A percentile compares a stretch with the other conserved stretches of the same genome.
Conservation (phyloP, 2,329 filamentous ascomycete genomes). For the Calcarisporium arbuscula region DNA sequence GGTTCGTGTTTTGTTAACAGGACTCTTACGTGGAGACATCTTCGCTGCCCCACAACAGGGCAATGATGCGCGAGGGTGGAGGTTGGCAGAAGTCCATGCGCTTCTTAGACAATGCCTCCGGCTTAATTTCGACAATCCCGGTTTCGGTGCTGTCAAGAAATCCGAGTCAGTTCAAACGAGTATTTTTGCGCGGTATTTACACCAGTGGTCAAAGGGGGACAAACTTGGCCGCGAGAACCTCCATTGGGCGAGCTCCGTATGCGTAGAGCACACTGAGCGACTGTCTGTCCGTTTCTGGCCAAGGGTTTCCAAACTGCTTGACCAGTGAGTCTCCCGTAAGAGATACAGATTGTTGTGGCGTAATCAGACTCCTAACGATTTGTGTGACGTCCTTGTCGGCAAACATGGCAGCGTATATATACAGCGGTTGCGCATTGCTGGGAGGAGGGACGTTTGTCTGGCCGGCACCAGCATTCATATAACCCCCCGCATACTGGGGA, state of each 20-base stretch:
- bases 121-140: conserved; percentile 2
- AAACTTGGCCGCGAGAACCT: conserved; percentile 2
- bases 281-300: conserved; percentile 4
- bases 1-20: too few relatives aligned
- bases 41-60: background rate
- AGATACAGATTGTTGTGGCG: background rate
- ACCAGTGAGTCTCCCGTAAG: conserved; percentile 2
- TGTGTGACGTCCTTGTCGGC: conserved; percentile 5
- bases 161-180: background rate
- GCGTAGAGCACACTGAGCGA: conserved; percentile 2
- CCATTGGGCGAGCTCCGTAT: conserved; percentile 4
- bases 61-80: conserved; percentile 1
- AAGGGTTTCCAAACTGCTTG: conserved; percentile 2
- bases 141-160: background rate
- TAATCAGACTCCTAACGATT: conserved; percentile 1
- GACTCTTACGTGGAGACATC: conserved; percentile 4
- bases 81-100: conserved; percentile 6
- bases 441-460: background rate
- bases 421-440: too few relatives aligned
- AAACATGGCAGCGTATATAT: conserved; percentile 2
- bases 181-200: background rate
- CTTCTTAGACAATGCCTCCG: conserved; percentile 3
- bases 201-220: background rate
- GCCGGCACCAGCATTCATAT: background rate
- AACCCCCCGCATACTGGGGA: background rate